Base-by-base conservation (phyloP, 768 basidiomycete species). In the Neoboletus magnificus region DNA sequence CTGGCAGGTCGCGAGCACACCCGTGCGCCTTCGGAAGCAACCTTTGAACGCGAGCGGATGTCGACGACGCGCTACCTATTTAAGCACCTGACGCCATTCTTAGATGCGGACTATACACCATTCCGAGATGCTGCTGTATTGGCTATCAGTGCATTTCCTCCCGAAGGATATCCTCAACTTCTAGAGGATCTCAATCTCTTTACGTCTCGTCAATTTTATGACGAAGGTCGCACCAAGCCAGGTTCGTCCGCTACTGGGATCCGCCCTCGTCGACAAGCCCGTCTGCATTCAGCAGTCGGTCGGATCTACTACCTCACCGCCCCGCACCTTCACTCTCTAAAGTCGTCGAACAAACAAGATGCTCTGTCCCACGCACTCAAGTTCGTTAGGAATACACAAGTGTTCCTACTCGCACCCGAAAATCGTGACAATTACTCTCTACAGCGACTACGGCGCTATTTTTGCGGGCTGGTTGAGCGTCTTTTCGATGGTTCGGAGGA, bases 241-340 rank as follows among this genome's bases (percentile, higher is more conserved):
- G 73, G 72, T 25, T 67, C 74, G 9, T 62, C 76, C 13, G 69
- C 78, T 4, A 74, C 74, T 15, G 67, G 76, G 13, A 85, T 83
- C 32, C 82, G 85, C 16, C 82, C 77, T 55, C 84, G 87, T 54
- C 81, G 85, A 54, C 90, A 88, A 65, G 87, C 86, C 62, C 89
- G 87, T 48, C 78, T 91, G 39, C 89, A 87, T 70, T 91, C 91
- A 3, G 88, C 93, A 25, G 86, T 95, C 27, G 90, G 91, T 25
- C 86, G 91, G 33, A 93, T 95, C 44, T 96, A 94, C 68, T 84
- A 85, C 63, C 79, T 95, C 35, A 93, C 93, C 2, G 86, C 93
- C 9, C 86, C 86, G 55, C 78, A 84, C 43, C 73, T 94, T 33
- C 86, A 86, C 59, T 79, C 88, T 52, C 83, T 88, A 49, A 79